These are phyloP conservation scores for Fusarium sp. DNA, from an alignment of 2,329 filamentous ascomycete species.

Conservation along the genomic window DNA sequence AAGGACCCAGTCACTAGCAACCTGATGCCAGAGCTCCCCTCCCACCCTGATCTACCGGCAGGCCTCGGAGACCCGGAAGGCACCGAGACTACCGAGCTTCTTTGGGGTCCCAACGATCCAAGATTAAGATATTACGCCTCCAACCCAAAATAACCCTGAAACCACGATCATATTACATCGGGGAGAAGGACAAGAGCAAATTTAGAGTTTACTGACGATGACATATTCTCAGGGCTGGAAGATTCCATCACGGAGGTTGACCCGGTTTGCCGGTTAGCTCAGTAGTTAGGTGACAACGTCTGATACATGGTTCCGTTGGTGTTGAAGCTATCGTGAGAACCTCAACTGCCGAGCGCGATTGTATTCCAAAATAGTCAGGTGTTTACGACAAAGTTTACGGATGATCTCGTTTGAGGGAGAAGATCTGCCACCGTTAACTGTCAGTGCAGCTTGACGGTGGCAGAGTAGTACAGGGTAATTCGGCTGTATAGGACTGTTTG, in stretches of 20 bases:
- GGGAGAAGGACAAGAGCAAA: background rate
- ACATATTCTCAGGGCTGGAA: background rate
- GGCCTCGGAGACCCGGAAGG: background rate
- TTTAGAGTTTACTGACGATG: background rate
- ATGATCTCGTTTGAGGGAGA: background rate
- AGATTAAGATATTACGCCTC: slow-evolving; percentile 4
- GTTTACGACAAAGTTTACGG: background rate
- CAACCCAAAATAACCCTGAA: slow-evolving; percentile 8
- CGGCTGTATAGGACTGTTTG: background rate
- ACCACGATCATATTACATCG: slow-evolving; percentile 5
- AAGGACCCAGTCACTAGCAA: background rate
- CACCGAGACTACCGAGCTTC: background rate
- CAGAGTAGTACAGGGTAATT: slow-evolving; percentile 10
- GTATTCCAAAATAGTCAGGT: background rate
- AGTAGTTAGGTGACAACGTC: background rate
- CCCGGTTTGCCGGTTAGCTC: background rate
- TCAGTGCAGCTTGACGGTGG: background rate
- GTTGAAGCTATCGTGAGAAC: background rate
- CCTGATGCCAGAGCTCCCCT: background rate
- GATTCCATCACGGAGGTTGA: background rate
- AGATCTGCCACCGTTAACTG: background rate
- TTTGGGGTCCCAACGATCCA: background rate
- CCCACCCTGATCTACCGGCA: background rate
- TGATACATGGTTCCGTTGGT: background rate
- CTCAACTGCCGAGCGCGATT: slow-evolving; percentile 16